A percentile compares a stretch with the other conserved stretches of the same genome.
These are phyloP conservation scores for Lagenaria siceraria DNA, from an alignment of 306 rosid species.

Conservation along the genomic window DNA sequence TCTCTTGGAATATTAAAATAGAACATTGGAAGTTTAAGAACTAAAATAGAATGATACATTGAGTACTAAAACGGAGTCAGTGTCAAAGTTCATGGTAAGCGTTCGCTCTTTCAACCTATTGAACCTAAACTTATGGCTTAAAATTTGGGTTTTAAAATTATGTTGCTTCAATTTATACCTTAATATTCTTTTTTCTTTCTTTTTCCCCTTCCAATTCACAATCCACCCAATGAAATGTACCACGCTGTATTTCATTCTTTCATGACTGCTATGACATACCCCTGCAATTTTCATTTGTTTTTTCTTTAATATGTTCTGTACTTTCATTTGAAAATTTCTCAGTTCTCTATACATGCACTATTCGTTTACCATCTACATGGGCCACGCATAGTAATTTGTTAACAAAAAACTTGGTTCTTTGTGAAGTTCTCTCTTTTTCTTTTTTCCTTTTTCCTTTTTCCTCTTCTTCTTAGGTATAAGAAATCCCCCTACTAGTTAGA, in stretches of 20 bases:
- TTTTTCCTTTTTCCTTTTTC: not conserved
- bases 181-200: not conserved
- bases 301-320: not conserved
- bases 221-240: too few species aligned
- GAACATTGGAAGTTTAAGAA: not conserved
- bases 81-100: not conserved
- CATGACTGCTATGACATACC: not conserved
- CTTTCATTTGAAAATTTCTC: not conserved
- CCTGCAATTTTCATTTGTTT: not conserved
- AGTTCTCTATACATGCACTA: not conserved
- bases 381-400: not conserved
- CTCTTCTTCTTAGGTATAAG: not conserved
- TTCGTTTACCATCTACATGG: not conserved
- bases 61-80: not conserved
- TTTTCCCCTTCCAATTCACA: not conserved
- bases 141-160: not conserved
- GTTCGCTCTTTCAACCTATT: not conserved
- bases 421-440: not conserved
- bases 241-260: not conserved
- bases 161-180: not conserved
- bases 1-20: not conserved
- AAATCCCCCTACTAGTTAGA: not conserved
- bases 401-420: not conserved
- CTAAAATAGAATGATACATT: not conserved
- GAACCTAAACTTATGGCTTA: not conserved